These are phyloP conservation scores for Fomitopsis palustris DNA, from an alignment of 1,284 basidiomycete genomes.

Conservation along the genomic window DNA sequence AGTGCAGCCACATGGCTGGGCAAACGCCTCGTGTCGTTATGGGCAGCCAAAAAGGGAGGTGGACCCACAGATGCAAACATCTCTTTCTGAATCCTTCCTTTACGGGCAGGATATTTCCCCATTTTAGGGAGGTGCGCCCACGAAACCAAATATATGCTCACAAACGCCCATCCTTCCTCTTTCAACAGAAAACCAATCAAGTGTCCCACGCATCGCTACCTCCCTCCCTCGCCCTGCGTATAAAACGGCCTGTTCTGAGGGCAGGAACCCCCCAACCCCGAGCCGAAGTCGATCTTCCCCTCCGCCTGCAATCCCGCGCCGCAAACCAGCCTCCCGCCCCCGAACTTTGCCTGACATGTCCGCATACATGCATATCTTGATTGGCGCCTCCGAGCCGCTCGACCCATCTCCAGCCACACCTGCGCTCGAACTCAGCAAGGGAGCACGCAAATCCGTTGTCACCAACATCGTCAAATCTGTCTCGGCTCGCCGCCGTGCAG, in stretches of 20 bases:
- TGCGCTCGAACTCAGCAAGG: conserved; percentile 10
- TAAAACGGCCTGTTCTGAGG: background rate
- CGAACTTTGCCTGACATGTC: background rate
- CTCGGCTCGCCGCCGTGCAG: background rate
- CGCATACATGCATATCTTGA: background rate
- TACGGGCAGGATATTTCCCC: background rate
- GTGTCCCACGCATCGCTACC: conserved; percentile 2
- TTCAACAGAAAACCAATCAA: conserved; percentile 8
- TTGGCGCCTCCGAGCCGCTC: conserved; percentile 8
- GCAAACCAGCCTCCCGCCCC: background rate
- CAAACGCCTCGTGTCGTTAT: too few relatives aligned
- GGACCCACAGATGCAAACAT: too few relatives aligned
- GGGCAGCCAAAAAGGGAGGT: too few relatives aligned
- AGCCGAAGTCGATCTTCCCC: background rate
- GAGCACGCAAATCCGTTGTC: conserved; percentile 14
- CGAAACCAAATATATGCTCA: conserved; percentile 16
- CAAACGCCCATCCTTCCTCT: conserved; percentile 15
- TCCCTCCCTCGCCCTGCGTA: background rate
- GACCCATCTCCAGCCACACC: conserved; percentile 18
- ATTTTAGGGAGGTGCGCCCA: conserved; percentile 5
- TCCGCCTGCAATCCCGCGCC: background rate
- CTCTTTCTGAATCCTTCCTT: background rate
- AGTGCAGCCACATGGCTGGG: too few relatives aligned
- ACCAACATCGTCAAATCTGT: conserved; percentile 9
- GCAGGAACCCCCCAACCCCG: background rate